Percentiles rank a stretch among this genome's conserved stretches.
These are phyloP conservation scores for Trichoderma cornu-damae DNA, from an alignment of 2,329 filamentous ascomycete genomes.

Conservation along the genomic window DNA sequence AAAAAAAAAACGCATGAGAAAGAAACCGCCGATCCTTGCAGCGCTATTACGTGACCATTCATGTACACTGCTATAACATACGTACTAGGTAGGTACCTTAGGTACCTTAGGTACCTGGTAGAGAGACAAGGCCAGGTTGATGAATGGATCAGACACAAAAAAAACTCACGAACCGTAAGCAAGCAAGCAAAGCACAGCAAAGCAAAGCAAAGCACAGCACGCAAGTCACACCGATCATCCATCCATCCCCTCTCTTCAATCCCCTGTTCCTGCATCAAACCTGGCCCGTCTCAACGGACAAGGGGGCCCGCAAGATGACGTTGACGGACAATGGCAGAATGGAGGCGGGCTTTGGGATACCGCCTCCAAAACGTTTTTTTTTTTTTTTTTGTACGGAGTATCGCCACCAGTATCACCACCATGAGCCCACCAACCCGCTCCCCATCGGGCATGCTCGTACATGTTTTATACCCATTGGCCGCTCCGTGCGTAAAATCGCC, in stretches of 20 bases:
- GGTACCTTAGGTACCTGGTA: no score
- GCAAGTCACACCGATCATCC: constrained; percentile 15
- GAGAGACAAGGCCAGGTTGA: not conserved
- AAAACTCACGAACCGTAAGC: constrained; percentile 8
- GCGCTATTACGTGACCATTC: not conserved
- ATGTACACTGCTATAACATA: no score
- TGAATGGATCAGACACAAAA: no score
- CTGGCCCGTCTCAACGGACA: not conserved
- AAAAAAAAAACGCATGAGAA: no score
- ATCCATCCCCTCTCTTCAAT: constrained; percentile 2
- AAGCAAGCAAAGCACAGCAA: constrained; percentile 8
- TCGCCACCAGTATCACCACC: not conserved
- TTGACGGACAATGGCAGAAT: no score
- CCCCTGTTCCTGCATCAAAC: not conserved
- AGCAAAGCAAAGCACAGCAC: no score
- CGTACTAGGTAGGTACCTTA: no score
- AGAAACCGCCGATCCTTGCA: no score
- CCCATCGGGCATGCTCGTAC: not conserved
- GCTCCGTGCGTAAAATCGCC: no score
- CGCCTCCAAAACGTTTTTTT: no score
- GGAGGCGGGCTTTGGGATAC: not conserved
- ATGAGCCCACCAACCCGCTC: not conserved
- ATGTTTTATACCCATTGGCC: no score
- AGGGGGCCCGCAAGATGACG: not conserved
- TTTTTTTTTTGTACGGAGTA: no score